These are phyloP conservation scores for Aspergillus fischeri DNA, from an alignment of 2,329 filamentous ascomycete genomes.

Conservation along the genomic window DNA sequence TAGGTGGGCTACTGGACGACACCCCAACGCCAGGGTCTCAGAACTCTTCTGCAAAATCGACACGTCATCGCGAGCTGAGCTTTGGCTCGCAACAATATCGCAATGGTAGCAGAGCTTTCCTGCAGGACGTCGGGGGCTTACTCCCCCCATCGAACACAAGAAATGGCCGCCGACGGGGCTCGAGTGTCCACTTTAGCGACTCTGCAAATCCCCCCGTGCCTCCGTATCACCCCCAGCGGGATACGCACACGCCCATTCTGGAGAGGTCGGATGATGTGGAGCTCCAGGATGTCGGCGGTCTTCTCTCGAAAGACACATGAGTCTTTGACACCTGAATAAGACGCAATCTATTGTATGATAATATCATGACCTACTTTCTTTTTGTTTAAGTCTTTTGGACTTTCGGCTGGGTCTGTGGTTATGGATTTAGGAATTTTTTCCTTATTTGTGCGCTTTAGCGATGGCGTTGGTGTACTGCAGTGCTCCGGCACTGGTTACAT, in stretches of 20 bases:
- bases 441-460: not conserved
- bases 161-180: conserved; percentile 9
- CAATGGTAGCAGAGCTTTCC: conserved; percentile 25
- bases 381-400: not conserved
- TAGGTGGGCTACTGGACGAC: conserved; percentile 64
- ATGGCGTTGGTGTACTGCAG: not conserved
- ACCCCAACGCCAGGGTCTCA: conserved; percentile 29
- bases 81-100: conserved; percentile 8
- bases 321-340: not conserved
- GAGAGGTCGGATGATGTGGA: conserved; percentile 23
- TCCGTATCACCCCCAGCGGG: conserved; percentile 17
- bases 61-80: not conserved
- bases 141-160: conserved; percentile 11
- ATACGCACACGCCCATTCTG: conserved; percentile 12
- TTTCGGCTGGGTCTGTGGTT: not conserved
- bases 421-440: not conserved
- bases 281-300: conserved; percentile 43
- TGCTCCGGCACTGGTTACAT: not conserved
- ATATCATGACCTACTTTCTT: not conserved
- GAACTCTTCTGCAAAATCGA: not conserved
- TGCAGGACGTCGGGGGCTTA: conserved; percentile 35
- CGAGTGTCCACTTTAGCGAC: conserved; percentile 16
- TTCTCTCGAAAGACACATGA: conserved; percentile 24
- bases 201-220: conserved; percentile 13
- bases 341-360: not conserved